phyloP scores from a whole-genome alignment of 2,329 filamentous ascomycete genomes.

The Venturia carpophila region DNA sequence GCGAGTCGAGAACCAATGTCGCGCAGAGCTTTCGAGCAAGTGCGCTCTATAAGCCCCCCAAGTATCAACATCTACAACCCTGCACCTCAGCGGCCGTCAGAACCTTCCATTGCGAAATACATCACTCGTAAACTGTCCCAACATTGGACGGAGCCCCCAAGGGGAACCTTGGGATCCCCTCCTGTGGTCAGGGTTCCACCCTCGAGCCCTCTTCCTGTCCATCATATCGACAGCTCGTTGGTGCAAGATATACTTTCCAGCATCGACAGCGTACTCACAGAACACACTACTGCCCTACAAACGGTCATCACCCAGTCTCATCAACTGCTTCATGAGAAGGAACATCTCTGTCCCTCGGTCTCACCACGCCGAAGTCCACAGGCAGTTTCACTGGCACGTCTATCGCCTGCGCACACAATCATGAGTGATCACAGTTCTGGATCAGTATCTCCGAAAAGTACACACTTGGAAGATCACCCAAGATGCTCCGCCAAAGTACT shows the following conservation, averaged over 20 bases:
- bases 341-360: conserved; percentile 15
- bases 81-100: neutral
- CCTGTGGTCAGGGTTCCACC: conserved; percentile 19
- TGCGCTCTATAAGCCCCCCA: conserved; percentile 2
- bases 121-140: conserved; percentile 13
- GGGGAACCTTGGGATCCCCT: neutral
- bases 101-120: conserved; percentile 7
- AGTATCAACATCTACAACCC: neutral
- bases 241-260: conserved; percentile 31
- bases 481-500: neutral
- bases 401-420: neutral
- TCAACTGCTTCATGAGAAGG: conserved; percentile 18
- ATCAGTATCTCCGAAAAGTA: neutral
- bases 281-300: conserved; percentile 33
- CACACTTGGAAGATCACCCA: neutral
- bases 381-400: neutral
- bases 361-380: conserved; percentile 1
- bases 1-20: conserved; percentile 1
- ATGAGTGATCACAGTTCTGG: neutral
- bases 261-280: conserved; percentile 35
- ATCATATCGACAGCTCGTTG: conserved; percentile 26
- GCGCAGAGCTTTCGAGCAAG: conserved; percentile 11
- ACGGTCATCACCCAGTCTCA: conserved; percentile 34
- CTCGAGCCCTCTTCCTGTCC: conserved; percentile 21
- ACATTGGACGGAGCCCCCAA: conserved; percentile 10